Conservation (phyloP, 768 basidiomycete species). For the Kwoniella pini region DNA sequence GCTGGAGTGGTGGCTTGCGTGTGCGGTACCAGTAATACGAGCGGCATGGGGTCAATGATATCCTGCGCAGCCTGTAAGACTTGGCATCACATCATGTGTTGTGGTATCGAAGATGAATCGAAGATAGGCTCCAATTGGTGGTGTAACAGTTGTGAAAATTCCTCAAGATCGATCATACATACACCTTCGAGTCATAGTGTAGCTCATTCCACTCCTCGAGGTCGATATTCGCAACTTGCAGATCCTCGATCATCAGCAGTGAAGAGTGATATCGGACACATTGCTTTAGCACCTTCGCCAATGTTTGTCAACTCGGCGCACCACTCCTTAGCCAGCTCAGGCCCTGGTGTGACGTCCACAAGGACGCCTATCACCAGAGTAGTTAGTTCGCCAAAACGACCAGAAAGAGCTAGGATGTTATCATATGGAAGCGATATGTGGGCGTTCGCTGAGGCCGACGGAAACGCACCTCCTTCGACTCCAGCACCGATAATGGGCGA, state of each 20-base stretch:
- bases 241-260: slow-evolving; percentile 42
- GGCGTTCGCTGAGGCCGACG: slow-evolving; percentile 35
- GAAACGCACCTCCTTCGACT: slow-evolving; percentile 38
- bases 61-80: slow-evolving; percentile 40
- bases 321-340: no score
- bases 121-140: slow-evolving; percentile 37
- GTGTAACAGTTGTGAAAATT: slow-evolving; percentile 31
- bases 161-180: slow-evolving; percentile 17
- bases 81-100: slow-evolving; percentile 46
- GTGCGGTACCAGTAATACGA: slow-evolving; percentile 29
- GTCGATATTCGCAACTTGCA: slow-evolving; percentile 30
- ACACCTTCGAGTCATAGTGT: slow-evolving; percentile 18
- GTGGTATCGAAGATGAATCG: slow-evolving; percentile 38
- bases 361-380: slow-evolving; percentile 26
- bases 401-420: slow-evolving; percentile 43
- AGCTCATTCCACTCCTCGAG: slow-evolving; percentile 24
- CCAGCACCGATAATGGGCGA: slow-evolving; percentile 33
- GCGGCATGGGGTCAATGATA: slow-evolving; percentile 36
- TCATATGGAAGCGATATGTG: slow-evolving; percentile 44
- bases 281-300: slow-evolving; percentile 48
- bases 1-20: slow-evolving; percentile 35
- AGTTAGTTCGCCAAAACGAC: slow-evolving; percentile 28
- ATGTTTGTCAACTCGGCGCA: slow-evolving; percentile 24
- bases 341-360: slow-evolving; percentile 1
- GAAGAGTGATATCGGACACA: slow-evolving; percentile 34